Percentiles rank a stretch among this genome's conserved stretches.
phyloP scores from a whole-genome alignment of 2,329 filamentous ascomycete species.

The Arthrocladium fulminans region DNA sequence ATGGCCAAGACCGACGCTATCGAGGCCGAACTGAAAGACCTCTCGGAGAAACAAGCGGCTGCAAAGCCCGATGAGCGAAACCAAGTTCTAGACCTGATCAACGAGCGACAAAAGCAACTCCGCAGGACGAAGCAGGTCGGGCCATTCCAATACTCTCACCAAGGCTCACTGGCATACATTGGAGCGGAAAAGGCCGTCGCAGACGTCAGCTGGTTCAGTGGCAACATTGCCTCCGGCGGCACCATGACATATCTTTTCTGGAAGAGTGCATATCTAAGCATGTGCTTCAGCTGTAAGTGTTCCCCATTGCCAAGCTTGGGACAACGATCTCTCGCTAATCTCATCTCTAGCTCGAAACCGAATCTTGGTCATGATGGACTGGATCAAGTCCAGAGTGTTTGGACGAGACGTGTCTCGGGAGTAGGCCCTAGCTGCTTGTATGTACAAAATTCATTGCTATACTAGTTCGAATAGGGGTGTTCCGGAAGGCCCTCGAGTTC shows the following conservation, averaged over 20 bases:
- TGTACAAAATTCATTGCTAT: background rate
- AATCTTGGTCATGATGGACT: conserved; percentile 84
- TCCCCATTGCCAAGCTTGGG: conserved; percentile 10
- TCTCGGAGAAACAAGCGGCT: conserved; percentile 58
- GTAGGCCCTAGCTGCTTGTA: conserved; percentile 22
- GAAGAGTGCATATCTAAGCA: conserved; percentile 94
- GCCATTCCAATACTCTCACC: conserved; percentile 97
- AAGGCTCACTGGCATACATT: conserved; percentile 94
- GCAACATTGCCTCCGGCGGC: conserved; percentile 88
- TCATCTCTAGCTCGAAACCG: conserved; percentile 68
- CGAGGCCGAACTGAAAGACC: conserved; percentile 62
- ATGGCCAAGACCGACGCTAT: conserved; percentile 90
- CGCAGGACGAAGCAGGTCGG: conserved; percentile 88
- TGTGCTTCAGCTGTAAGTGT: conserved; percentile 97
- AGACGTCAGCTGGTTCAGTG: conserved; percentile 94
- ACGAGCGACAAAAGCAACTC: conserved; percentile 75
- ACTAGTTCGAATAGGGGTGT: background rate
- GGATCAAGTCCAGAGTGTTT: conserved; percentile 94
- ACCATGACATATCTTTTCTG: conserved; percentile 96
- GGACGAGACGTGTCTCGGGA: conserved; percentile 70
- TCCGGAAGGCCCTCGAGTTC: no score
- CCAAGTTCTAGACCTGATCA: conserved; percentile 62
- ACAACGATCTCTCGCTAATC: conserved; percentile 12
- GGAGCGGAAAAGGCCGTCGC: conserved; percentile 96
- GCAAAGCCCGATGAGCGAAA: conserved; percentile 56